Evolutionary conservation across 805 yeast species (phyloP).

Genomic region (Millerozyma miso): DNA sequence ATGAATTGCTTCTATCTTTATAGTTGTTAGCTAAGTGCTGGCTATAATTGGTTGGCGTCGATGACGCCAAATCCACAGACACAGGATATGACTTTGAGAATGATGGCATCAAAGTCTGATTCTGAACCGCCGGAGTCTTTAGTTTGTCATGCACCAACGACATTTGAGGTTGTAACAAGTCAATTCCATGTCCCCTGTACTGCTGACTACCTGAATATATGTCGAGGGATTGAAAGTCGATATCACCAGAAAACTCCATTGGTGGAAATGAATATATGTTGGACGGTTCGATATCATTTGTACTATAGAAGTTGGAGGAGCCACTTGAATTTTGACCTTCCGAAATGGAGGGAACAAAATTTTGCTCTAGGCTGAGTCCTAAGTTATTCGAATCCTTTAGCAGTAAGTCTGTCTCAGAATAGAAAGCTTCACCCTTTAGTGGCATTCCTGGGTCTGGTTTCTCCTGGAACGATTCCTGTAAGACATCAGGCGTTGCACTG

Average conservation of each 20-base stretch:
- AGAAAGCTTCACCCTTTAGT: conserved; percentile 10
- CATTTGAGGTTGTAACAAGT: conserved; percentile 24
- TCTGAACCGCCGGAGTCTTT: not conserved
- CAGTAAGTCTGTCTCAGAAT: conserved; percentile 25
- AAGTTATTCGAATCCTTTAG: conserved; percentile 20
- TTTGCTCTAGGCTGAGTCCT: conserved; percentile 3
- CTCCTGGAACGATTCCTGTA: not conserved
- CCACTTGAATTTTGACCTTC: conserved; percentile 4
- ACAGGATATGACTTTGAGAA: conserved; percentile 44
- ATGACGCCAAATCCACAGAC: conserved; percentile 51
- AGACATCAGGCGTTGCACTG: not conserved
- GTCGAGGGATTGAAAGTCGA: not conserved
- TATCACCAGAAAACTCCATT: conserved; percentile 3
- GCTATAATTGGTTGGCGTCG: conserved; percentile 31
- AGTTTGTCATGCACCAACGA: conserved; percentile 6
- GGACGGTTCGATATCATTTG: conserved; percentile 4
- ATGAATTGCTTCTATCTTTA: conserved; percentile 1
- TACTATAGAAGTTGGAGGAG: not conserved
- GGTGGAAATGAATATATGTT: conserved; percentile 11
- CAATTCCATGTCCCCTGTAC: conserved; percentile 12
- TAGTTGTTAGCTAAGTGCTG: not conserved
- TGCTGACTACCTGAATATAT: not conserved
- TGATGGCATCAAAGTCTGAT: conserved; percentile 3
- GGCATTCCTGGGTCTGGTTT: not conserved
- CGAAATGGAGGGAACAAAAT: conserved; percentile 5